Evolutionary conservation across 1,284 basidiomycete species (phyloP).

Genomic region (Thelephora terrestris): DNA sequence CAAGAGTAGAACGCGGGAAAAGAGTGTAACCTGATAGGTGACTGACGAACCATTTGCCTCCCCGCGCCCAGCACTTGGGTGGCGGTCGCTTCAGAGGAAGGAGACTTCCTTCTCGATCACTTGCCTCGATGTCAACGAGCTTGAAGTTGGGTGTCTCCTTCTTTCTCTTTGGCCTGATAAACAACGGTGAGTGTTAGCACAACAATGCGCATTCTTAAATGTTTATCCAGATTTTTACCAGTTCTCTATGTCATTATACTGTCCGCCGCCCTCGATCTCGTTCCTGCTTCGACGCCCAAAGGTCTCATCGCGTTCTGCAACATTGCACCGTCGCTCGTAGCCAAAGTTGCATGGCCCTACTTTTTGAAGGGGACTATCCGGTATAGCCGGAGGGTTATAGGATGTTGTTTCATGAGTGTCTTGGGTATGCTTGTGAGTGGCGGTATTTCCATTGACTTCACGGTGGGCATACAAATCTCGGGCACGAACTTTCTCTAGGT

Average conservation of each 20-base stretch:
- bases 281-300: slow-evolving; percentile 82
- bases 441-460: neutral
- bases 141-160: slow-evolving; percentile 36
- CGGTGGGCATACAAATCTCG: neutral
- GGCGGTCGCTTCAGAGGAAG: too few relatives aligned
- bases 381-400: slow-evolving; percentile 65
- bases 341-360: slow-evolving; percentile 93
- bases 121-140: slow-evolving; percentile 10
- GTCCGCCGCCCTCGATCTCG: slow-evolving; percentile 90
- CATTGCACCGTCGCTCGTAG: slow-evolving; percentile 71
- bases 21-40: slow-evolving; percentile 40
- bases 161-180: slow-evolving; percentile 49
- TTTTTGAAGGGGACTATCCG: slow-evolving; percentile 73
- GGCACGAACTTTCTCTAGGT: slow-evolving; percentile 37
- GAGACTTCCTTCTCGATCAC: neutral
- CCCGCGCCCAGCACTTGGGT: too few relatives aligned
- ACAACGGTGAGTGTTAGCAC: slow-evolving; percentile 33
- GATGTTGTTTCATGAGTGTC: slow-evolving; percentile 68
- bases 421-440: slow-evolving; percentile 68
- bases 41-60: slow-evolving; percentile 11
- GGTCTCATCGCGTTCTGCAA: slow-evolving; percentile 94
- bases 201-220: neutral
- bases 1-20: slow-evolving; percentile 83
- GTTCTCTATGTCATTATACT: slow-evolving; percentile 94
- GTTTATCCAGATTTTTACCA: slow-evolving; percentile 18